phyloP scores from a whole-genome alignment of 371 early-diverging fungal species.

The Dichotomocladium elegans region DNA sequence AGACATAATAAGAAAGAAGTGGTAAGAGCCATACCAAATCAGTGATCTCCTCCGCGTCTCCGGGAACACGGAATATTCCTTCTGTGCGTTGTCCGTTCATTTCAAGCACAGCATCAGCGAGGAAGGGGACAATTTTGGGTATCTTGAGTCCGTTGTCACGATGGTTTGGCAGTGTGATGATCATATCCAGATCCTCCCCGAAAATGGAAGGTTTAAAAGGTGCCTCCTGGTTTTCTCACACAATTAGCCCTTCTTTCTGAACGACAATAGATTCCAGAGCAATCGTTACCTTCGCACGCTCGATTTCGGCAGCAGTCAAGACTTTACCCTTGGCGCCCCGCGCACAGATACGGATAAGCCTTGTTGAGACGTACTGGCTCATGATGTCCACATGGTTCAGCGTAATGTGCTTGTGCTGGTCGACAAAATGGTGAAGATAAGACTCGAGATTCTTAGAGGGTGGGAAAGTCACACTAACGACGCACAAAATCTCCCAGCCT shows the following conservation, averaged over 20 bases:
- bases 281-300: slow-evolving; percentile 57
- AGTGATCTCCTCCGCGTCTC: slow-evolving; percentile 86
- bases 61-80: slow-evolving; percentile 97
- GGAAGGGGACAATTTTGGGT: slow-evolving; percentile 83
- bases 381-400: slow-evolving; percentile 55
- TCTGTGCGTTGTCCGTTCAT: slow-evolving; percentile 81
- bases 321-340: slow-evolving; percentile 82
- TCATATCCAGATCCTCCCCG: slow-evolving; percentile 82
- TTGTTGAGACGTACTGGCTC: slow-evolving; percentile 58
- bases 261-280: slow-evolving; percentile 1
- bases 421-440: slow-evolving; percentile 78
- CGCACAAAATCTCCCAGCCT: slow-evolving; percentile 88
- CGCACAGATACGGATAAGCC: slow-evolving; percentile 68
- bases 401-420: slow-evolving; percentile 50
- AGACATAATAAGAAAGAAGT: not conserved
- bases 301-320: slow-evolving; percentile 73
- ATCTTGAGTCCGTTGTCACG: slow-evolving; percentile 42
- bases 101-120: slow-evolving; percentile 70
- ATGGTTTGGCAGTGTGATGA: slow-evolving; percentile 66
- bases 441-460: slow-evolving; percentile 88
- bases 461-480: slow-evolving; percentile 80
- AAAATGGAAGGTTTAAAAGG: slow-evolving; percentile 89
- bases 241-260: not conserved
- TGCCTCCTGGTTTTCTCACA: slow-evolving; percentile 50
- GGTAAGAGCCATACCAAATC: slow-evolving; percentile 54